These are phyloP conservation scores for Stemphylium vesicarium DNA, from an alignment of 2,329 filamentous ascomycete species.

Conservation along the genomic window DNA sequence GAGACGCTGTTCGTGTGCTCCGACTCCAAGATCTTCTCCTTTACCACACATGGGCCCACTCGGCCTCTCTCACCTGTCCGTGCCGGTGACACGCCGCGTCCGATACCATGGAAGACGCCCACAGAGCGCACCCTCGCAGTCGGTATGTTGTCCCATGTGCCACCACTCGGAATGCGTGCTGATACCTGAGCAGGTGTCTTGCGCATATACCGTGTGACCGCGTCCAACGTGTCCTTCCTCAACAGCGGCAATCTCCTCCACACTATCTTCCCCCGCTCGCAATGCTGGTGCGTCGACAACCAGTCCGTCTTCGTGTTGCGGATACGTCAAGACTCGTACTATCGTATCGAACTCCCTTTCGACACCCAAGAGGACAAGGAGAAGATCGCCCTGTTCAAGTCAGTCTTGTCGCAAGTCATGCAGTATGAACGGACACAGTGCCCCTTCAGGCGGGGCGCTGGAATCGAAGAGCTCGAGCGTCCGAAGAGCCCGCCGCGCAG, in stretches of 20 bases:
- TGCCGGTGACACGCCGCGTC: slow-evolving; percentile 55
- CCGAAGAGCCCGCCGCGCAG: slow-evolving; percentile 64
- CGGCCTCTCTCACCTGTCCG: slow-evolving; percentile 46
- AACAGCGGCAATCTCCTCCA: slow-evolving; percentile 84
- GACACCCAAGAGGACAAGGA: slow-evolving; percentile 67
- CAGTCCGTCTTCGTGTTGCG: slow-evolving; percentile 85
- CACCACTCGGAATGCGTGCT: slow-evolving; percentile 4
- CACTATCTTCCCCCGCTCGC: slow-evolving; percentile 85
- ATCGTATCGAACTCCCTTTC: slow-evolving; percentile 84
- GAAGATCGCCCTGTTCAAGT: slow-evolving; percentile 71
- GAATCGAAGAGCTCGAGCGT: slow-evolving; percentile 73
- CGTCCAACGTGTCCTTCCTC: slow-evolving; percentile 80
- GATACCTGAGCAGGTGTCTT: slow-evolving; percentile 64
- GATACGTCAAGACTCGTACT: slow-evolving; percentile 82
- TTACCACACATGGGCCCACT: slow-evolving; percentile 53
- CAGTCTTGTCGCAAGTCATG: slow-evolving; percentile 73
- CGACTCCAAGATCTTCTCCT: slow-evolving; percentile 73
- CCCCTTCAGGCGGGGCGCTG: slow-evolving; percentile 80
- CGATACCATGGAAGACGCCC: slow-evolving; percentile 75
- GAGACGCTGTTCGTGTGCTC: slow-evolving; percentile 79
- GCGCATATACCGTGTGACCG: slow-evolving; percentile 83
- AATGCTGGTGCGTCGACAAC: slow-evolving; percentile 92
- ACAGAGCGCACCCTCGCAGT: slow-evolving; percentile 82
- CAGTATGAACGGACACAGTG: slow-evolving; percentile 88
- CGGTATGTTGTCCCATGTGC: slow-evolving; percentile 57